Evolutionary conservation across 805 yeast species (phyloP).

Genomic region (Candida pini): DNA sequence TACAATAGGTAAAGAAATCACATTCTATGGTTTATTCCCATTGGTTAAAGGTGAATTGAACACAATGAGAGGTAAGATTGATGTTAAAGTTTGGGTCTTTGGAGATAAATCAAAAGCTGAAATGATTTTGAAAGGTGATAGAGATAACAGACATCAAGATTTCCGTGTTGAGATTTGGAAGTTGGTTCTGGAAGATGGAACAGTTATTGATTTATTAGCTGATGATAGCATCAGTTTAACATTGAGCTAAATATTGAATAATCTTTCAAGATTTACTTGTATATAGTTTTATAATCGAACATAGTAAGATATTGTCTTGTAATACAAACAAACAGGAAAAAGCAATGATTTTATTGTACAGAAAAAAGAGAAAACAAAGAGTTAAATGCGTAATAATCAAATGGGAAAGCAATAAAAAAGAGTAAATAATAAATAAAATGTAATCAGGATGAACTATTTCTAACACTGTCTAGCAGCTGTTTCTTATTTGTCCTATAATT

Average conservation of each 20-base stretch:
- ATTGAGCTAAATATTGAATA: constrained; percentile 2
- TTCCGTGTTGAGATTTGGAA: constrained; percentile 63
- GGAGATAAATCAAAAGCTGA: constrained; percentile 58
- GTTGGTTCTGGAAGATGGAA: constrained; percentile 41
- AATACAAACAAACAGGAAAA: no score
- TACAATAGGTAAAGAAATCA: constrained; percentile 68
- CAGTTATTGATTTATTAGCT: constrained; percentile 38
- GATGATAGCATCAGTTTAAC: constrained; percentile 36
- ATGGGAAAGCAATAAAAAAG: background rate
- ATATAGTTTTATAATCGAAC: background rate
- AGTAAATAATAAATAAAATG: background rate
- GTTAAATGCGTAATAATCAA: no score
- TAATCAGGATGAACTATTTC: constrained; percentile 28
- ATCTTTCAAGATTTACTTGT: background rate
- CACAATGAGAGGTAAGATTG: constrained; percentile 75
- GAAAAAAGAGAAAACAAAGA: background rate
- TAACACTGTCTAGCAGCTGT: constrained; percentile 34
- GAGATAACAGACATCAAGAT: constrained; percentile 52
- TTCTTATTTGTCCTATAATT: constrained; percentile 39
- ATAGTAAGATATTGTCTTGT: no score
- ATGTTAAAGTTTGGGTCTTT: constrained; percentile 61
- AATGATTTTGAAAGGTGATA: constrained; percentile 63
- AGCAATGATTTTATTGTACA: background rate
- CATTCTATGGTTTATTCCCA: constrained; percentile 70
- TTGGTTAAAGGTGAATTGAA: constrained; percentile 87